Percentiles rank a stretch among this genome's conserved stretches.
Conservation (phyloP, 192 early-diverging fungal genomes). For the Coemansia sp. region DNA sequence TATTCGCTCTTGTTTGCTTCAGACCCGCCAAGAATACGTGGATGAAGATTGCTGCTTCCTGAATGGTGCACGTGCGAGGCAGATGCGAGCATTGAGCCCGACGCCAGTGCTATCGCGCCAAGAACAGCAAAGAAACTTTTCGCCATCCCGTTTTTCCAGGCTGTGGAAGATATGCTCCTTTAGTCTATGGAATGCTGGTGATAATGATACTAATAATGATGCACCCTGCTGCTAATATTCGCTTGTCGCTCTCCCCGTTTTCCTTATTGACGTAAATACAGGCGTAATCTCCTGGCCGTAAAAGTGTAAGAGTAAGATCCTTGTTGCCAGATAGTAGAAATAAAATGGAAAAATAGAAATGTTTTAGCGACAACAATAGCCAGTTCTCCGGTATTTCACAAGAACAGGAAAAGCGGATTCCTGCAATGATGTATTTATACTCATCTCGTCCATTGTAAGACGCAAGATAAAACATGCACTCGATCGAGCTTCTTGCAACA, state of each 20-base stretch:
- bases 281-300: not conserved
- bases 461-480: too few species aligned
- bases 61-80: not conserved
- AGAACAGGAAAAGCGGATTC: too few species aligned
- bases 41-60: constrained; percentile 10
- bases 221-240: too few species aligned
- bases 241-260: not conserved
- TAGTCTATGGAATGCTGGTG: too few species aligned
- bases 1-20: constrained; percentile 33
- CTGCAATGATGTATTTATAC: too few species aligned
- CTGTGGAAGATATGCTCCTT: not conserved
- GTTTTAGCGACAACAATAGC: too few species aligned
- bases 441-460: too few species aligned
- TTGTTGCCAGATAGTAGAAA: not conserved
- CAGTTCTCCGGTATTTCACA: too few species aligned
- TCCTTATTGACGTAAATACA: not conserved
- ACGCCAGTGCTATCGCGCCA: constrained; percentile 8
- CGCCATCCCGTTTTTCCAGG: not conserved
- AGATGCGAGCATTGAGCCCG: not conserved
- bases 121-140: not conserved
- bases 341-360: too few species aligned
- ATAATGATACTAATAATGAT: too few species aligned
- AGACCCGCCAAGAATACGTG: constrained; percentile 55
- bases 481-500: too few species aligned
- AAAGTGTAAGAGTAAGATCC: not conserved